A percentile compares a stretch with the other conserved stretches of the same genome.
phyloP scores from a whole-genome alignment of 2,329 filamentous ascomycete genomes.

The Penicillium janthinellum region DNA sequence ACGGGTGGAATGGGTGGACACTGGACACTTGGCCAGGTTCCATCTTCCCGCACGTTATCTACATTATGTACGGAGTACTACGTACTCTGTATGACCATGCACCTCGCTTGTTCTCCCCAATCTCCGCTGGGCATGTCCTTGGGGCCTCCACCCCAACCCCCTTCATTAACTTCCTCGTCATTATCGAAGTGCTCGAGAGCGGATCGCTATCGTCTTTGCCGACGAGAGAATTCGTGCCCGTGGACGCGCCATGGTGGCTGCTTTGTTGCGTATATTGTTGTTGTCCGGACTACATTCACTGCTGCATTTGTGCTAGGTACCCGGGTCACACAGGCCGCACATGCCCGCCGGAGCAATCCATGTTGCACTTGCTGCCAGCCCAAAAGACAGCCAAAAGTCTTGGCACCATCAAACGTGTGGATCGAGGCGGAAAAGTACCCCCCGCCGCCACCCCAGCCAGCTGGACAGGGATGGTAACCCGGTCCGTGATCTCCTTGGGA shows the following conservation, averaged over 20 bases:
- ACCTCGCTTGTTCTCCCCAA: not conserved
- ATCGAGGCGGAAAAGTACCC: not conserved
- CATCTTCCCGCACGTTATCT: not conserved
- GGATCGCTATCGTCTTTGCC: not conserved
- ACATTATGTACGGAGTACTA: not conserved
- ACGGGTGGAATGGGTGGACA: not conserved
- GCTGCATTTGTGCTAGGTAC: not conserved
- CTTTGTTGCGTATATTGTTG: not conserved
- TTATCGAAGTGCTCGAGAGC: not conserved
- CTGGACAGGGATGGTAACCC: not conserved
- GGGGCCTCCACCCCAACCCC: not conserved
- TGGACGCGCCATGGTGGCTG: conserved; percentile 1
- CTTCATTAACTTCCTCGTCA: not conserved
- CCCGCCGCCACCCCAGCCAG: not conserved
- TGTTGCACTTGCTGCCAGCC: not conserved
- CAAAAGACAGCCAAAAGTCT: not conserved
- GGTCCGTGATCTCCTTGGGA: not conserved
- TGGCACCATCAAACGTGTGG: not conserved
- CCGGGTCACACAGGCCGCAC: not conserved
- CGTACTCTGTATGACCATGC: not conserved
- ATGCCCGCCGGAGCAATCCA: not conserved
- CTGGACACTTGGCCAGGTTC: no score
- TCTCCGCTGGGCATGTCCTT: not conserved
- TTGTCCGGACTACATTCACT: not conserved
- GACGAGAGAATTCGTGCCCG: not conserved